A percentile compares a stretch with the other conserved stretches of the same genome.
Conservation (phyloP, 257 asterid genomes). For the Plantago elongata region DNA sequence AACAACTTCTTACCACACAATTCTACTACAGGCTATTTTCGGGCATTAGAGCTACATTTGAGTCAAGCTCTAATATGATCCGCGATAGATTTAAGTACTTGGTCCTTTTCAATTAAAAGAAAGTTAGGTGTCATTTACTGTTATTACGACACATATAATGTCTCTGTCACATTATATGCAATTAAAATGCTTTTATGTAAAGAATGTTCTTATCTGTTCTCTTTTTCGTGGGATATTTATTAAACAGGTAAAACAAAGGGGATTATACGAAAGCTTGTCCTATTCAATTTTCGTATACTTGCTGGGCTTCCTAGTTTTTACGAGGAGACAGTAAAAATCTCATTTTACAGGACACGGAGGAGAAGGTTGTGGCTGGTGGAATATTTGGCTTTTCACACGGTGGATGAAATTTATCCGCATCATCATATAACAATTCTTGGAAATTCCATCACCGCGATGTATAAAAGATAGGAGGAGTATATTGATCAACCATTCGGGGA, state of each 20-base stretch:
- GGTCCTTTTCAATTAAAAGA: not conserved
- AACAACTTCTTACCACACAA: too few species aligned
- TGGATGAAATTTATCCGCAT: not conserved
- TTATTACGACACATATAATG: not conserved
- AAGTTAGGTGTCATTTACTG: not conserved
- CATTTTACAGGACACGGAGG: constrained; percentile 13
- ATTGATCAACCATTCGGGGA: not conserved
- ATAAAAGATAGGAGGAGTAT: not conserved
- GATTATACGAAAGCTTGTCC: constrained; percentile 28
- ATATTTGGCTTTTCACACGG: constrained; percentile 1
- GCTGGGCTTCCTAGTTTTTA: constrained; percentile 38
- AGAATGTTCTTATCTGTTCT: not conserved
- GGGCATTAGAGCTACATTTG: too few species aligned
- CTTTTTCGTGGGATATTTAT: not conserved
- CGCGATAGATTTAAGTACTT: too few species aligned
- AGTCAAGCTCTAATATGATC: too few species aligned
- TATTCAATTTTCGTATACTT: constrained; percentile 35
- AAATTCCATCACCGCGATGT: not conserved
- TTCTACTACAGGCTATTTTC: too few species aligned
- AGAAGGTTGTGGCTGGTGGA: not conserved
- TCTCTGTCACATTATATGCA: not conserved
- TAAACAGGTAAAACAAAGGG: constrained; percentile 40
- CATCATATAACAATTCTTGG: constrained; percentile 9
- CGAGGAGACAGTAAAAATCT: constrained; percentile 38
- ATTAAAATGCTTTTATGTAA: not conserved